phyloP scores from a whole-genome alignment of 2,329 filamentous ascomycete species.

The Ophiostoma novo-ulmi region DNA sequence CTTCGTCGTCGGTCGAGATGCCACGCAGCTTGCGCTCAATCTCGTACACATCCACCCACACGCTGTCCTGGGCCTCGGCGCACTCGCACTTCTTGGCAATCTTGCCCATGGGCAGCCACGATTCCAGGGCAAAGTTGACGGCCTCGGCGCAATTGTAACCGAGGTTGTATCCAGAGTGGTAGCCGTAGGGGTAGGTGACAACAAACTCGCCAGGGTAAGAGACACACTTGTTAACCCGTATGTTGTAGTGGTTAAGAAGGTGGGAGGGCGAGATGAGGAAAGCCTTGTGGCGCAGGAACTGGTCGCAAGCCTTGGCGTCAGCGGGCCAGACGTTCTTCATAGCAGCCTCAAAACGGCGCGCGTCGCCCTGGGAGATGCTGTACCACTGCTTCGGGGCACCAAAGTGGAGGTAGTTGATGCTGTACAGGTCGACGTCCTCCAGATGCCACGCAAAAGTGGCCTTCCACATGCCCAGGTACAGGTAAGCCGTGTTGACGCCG shows the following conservation, averaged over 20 bases:
- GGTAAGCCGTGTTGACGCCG: constrained; percentile 94
- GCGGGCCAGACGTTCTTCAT: constrained; percentile 95
- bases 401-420: constrained; percentile 99
- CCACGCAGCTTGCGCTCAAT: constrained; percentile 91
- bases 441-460: constrained; percentile 98
- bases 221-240: constrained; percentile 92
- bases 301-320: constrained; percentile 90
- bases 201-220: constrained; percentile 97
- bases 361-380: constrained; percentile 94
- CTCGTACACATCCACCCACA: constrained; percentile 95
- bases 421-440: constrained; percentile 97
- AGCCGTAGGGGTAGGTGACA: constrained; percentile 96
- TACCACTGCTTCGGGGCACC: constrained; percentile 99
- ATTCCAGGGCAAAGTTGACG: constrained; percentile 94
- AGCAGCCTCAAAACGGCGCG: constrained; percentile 82
- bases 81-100: constrained; percentile 97
- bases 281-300: constrained; percentile 95
- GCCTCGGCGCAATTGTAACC: constrained; percentile 99
- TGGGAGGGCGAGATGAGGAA: constrained; percentile 92
- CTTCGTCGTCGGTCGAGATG: constrained; percentile 69
- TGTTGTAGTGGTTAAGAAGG: constrained; percentile 80
- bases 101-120: constrained; percentile 90
- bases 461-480: constrained; percentile 99
- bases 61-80: constrained; percentile 89
- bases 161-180: constrained; percentile 95